Evolutionary conservation across 345 rosid genomes (phyloP), one percentile per base, ranked within the genome.

Genomic region (Lenwebbia sp.): DNA sequence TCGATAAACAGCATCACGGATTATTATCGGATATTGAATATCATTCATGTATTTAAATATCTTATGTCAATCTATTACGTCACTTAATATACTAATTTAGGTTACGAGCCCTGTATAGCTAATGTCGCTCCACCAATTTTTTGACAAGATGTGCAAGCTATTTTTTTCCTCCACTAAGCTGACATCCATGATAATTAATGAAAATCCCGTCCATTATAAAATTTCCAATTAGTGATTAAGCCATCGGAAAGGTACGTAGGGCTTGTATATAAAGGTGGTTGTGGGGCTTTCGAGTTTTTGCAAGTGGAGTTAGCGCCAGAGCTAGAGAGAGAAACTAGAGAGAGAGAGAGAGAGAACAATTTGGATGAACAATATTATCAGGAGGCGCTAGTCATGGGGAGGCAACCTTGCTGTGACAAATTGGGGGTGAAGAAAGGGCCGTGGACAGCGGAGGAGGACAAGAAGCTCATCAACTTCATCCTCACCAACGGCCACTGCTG

Each of bases 361-460:
- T 21, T 49, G 85, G 81, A 70, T 78, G n/a, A 15, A 15, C 54
- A 4, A 41, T 53, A 76, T 75, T 83, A 65, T 55, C 47, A 22
- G 83, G 52, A 83, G 50, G 30, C 7, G 86, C 57, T 57, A 50
- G 60, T 49, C 33, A 51, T 56, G 28, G 83, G 82, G 62, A 90
- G 97, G 88, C 94, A 94, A 75, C 98, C 98, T 37, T 95, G 96
- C 50, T 95, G 98, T 86, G 98, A 95, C 88, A 95, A 94, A 88
- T 91, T 91, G 76, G 98, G 98, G 26, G 93, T 95, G 89, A 95
- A 95, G 91, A 94, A 93, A 86, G 96, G 98, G 82, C 94, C 96
- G 28, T 95, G 98, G 98, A 94, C 98, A 4, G 93, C 94, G n/a
- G 98, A 95, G 86, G 98, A 95, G 84, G 98, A 95, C 90, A 92